Conservation (phyloP, 2,329 filamentous ascomycete species). For the Tetracladium maxilliforme region DNA sequence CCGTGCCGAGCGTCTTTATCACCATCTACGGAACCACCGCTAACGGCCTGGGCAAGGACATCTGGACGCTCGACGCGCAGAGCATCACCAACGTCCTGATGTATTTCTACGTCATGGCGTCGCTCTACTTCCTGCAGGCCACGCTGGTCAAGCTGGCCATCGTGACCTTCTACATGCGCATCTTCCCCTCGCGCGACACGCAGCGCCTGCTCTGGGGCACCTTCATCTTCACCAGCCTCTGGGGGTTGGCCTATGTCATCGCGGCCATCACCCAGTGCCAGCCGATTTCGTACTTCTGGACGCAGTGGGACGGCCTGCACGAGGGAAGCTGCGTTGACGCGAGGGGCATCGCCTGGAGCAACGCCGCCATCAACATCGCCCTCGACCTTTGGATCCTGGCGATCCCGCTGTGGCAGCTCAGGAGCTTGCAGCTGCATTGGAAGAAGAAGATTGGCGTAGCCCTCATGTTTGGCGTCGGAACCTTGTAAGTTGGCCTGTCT, state of each 20-base stretch:
- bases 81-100: conserved; percentile 27
- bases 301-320: conserved; percentile 22
- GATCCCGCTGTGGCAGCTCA: conserved; percentile 22
- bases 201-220: conserved; percentile 16
- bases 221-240: conserved; percentile 14
- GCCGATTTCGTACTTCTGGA: conserved; percentile 24
- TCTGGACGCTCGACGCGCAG: conserved; percentile 26
- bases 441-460: conserved; percentile 26
- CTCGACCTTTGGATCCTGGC: conserved; percentile 27
- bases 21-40: conserved; percentile 16
- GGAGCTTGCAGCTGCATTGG: conserved; percentile 16
- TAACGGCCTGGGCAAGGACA: conserved; percentile 24
- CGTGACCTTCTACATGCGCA: conserved; percentile 24
- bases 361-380: conserved; percentile 23
- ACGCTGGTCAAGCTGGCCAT: conserved; percentile 27
- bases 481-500: conserved; percentile 22
- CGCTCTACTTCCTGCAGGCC: conserved; percentile 29
- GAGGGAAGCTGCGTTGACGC: conserved; percentile 24
- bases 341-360: conserved; percentile 23
- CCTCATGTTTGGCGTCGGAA: conserved; percentile 27
- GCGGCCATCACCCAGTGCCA: conserved; percentile 20
- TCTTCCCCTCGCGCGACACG: conserved; percentile 19
- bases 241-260: conserved; percentile 16
- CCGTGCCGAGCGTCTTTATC: conserved; percentile 14
- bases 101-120: conserved; percentile 25